These are phyloP conservation scores for Erythrobasidium yunnanense DNA, from an alignment of 768 basidiomycete genomes.

Conservation along the genomic window DNA sequence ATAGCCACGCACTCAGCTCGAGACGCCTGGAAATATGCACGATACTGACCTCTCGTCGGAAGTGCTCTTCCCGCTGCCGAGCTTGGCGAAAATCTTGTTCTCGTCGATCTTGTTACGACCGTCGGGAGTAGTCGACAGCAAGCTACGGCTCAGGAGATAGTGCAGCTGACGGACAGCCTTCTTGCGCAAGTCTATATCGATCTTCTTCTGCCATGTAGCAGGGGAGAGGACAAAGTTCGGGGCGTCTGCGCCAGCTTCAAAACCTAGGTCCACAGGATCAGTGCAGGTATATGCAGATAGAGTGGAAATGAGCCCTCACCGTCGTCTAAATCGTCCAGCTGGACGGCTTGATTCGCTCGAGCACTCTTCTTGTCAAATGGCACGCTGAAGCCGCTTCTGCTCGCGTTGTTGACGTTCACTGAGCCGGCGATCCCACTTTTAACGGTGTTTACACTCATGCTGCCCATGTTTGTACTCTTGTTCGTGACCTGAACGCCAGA, in stretches of 20 bases:
- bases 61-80: not conserved
- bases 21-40: not conserved
- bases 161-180: conserved; percentile 6
- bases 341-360: too few species aligned
- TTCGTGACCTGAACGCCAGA: too few species aligned
- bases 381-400: too few species aligned
- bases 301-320: too few species aligned
- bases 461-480: too few species aligned
- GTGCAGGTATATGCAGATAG: too few species aligned
- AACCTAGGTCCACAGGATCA: not conserved
- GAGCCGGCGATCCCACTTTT: too few species aligned
- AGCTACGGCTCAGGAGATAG: not conserved
- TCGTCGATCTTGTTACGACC: not conserved
- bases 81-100: not conserved
- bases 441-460: too few species aligned
- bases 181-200: not conserved
- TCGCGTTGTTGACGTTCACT: too few species aligned
- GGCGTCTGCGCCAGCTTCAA: not conserved
- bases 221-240: not conserved
- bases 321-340: too few species aligned
- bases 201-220: not conserved
- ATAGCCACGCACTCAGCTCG: not conserved
- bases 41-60: not conserved
- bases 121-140: not conserved
- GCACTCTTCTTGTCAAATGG: too few species aligned